Evolutionary conservation across 352 stramenopile genomes (phyloP).

Genomic region (Globisporangium alternatum): DNA sequence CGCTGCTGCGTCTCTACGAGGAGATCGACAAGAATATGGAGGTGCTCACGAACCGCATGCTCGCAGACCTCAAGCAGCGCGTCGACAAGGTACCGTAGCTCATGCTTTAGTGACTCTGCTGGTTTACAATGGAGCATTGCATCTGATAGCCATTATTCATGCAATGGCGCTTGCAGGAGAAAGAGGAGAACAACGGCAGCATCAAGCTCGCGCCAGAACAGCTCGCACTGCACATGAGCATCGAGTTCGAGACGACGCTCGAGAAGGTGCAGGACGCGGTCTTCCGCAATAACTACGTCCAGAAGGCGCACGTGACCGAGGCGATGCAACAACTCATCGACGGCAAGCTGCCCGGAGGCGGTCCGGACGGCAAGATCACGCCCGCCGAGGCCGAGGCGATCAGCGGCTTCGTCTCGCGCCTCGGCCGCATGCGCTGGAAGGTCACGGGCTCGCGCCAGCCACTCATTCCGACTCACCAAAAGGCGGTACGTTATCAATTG

Average conservation of each 20-base stretch:
- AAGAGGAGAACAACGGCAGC: conserved; percentile 38
- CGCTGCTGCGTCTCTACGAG: conserved; percentile 71
- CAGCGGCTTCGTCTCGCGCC: conserved; percentile 62
- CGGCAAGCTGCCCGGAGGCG: conserved; percentile 51
- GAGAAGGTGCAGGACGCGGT: conserved; percentile 81
- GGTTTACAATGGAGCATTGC: neutral
- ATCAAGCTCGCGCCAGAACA: conserved; percentile 59
- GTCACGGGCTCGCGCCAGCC: conserved; percentile 76
- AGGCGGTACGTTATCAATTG: conserved; percentile 21
- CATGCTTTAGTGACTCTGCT: neutral
- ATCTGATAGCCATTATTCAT: neutral
- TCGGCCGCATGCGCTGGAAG: conserved; percentile 75
- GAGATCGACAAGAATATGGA: conserved; percentile 87
- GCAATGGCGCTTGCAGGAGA: conserved; percentile 16
- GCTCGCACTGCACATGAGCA: conserved; percentile 79
- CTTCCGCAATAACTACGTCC: conserved; percentile 83
- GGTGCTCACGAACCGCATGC: conserved; percentile 64
- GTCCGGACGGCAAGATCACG: conserved; percentile 50
- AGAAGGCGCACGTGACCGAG: conserved; percentile 72
- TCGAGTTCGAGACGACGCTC: conserved; percentile 74
- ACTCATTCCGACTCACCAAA: conserved; percentile 51
- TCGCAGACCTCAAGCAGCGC: conserved; percentile 56
- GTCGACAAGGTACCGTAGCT: conserved; percentile 29
- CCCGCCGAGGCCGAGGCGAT: conserved; percentile 65
- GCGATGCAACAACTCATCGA: conserved; percentile 59